Percentiles rank a stretch among this genome's conserved stretches.
Evolutionary conservation across 305 asterid genomes (phyloP).

Genomic region (Euphrasia arctica): DNA sequence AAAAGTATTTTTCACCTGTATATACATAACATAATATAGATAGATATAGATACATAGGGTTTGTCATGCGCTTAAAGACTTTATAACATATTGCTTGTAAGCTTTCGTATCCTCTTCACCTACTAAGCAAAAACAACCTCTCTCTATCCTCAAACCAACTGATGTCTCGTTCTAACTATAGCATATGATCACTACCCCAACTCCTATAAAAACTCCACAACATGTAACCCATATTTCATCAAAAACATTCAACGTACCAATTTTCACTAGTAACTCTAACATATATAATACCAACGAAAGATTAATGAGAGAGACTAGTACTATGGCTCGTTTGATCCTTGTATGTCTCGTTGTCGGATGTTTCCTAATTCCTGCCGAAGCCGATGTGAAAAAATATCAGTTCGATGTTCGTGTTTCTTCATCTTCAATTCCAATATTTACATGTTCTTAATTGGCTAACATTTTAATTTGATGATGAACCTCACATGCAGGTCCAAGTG

Average conservation of each 20-base stretch:
- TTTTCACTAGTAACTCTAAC: background rate
- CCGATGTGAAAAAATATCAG: constrained; percentile 34
- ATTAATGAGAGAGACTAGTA: background rate
- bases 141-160: constrained; percentile 25
- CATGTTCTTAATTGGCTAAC: background rate
- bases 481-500: constrained; percentile 43
- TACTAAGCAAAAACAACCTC: constrained; percentile 7
- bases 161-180: constrained; percentile 25
- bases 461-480: background rate
- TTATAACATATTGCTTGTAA: constrained; percentile 31
- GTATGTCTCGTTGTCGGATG: constrained; percentile 7
- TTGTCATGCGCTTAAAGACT: constrained; percentile 13
- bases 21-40: too few relatives aligned
- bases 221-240: constrained; percentile 1
- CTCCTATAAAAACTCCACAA: constrained; percentile 20
- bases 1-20: background rate
- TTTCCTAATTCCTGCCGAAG: constrained; percentile 16
- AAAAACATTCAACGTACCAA: background rate
- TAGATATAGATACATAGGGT: background rate
- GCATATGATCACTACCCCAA: background rate
- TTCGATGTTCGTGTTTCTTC: constrained; percentile 28
- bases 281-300: constrained; percentile 9
- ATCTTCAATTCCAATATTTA: background rate
- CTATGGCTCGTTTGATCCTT: background rate
- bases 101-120: constrained; percentile 18